These are phyloP conservation scores for Coprinopsis cinerea DNA, from an alignment of 768 basidiomycete species.

Conservation along the genomic window DNA sequence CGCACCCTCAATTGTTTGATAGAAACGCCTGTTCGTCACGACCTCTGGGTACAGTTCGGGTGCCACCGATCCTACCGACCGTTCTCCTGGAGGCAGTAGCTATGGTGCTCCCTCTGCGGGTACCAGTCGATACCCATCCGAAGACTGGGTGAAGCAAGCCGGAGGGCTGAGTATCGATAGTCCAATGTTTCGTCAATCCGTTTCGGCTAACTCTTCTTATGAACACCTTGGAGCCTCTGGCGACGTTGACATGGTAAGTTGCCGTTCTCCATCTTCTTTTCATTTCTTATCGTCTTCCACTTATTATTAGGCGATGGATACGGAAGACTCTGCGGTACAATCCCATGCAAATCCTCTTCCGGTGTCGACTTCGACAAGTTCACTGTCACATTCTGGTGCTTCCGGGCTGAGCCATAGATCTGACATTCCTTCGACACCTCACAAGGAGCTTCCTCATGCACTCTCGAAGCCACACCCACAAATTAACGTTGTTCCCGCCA, in stretches of 20 bases:
- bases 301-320: slow-evolving; percentile 23
- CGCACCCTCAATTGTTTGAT: slow-evolving; percentile 1
- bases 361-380: not conserved
- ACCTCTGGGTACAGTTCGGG: slow-evolving; percentile 11
- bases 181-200: slow-evolving; percentile 27
- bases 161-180: slow-evolving; percentile 61
- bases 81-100: slow-evolving; percentile 13
- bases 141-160: slow-evolving; percentile 75
- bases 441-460: slow-evolving; percentile 2
- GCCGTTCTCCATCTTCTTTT: slow-evolving; percentile 2
- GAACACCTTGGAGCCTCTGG: slow-evolving; percentile 13
- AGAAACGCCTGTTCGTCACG: slow-evolving; percentile 58
- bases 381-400: not conserved
- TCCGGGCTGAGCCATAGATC: not conserved
- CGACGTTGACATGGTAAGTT: slow-evolving; percentile 53
- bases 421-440: not conserved
- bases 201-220: slow-evolving; percentile 12
- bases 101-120: slow-evolving; percentile 20
- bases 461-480: slow-evolving; percentile 9
- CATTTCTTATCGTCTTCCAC: not conserved
- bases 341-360: not conserved
- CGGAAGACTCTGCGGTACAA: slow-evolving; percentile 7
- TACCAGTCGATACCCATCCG: slow-evolving; percentile 41
- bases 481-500: slow-evolving; percentile 17
- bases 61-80: slow-evolving; percentile 6